Evolutionary conservation across 2,329 filamentous ascomycete species (phyloP).

Genomic region (Rutstroemia sp.): DNA sequence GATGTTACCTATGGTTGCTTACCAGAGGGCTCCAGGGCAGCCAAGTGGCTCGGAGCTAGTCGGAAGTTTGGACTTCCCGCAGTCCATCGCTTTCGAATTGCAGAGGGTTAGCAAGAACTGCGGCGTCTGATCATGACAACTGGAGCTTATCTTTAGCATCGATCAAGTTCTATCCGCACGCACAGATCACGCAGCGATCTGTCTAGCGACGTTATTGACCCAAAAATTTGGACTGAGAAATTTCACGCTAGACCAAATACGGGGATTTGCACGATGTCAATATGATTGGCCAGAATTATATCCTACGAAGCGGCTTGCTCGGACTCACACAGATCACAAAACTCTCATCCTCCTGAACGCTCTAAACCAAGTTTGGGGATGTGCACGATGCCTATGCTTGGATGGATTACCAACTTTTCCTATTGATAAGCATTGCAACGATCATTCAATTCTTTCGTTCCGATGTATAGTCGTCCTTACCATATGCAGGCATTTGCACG

Average conservation of each 20-base stretch:
- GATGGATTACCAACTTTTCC: too few relatives aligned
- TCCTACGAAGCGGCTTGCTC: not conserved
- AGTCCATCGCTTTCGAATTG: not conserved
- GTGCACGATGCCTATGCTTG: too few relatives aligned
- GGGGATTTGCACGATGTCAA: not conserved
- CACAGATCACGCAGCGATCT: too few relatives aligned
- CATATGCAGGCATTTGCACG: too few relatives aligned
- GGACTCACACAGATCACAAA: not conserved
- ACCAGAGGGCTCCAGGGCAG: conserved; percentile 8
- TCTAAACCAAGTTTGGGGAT: too few relatives aligned
- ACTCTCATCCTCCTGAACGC: too few relatives aligned
- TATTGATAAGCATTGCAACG: too few relatives aligned
- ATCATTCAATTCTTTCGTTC: too few relatives aligned
- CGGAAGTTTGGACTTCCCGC: not conserved
- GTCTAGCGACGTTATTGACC: too few relatives aligned
- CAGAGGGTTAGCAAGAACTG: not conserved
- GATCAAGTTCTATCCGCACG: too few relatives aligned
- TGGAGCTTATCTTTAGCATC: too few relatives aligned
- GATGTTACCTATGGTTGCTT: conserved; percentile 13
- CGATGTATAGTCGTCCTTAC: too few relatives aligned
- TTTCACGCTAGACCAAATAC: not conserved
- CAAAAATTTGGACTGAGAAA: not conserved
- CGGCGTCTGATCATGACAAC: not conserved
- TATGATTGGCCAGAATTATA: not conserved
- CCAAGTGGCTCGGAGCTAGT: conserved; percentile 1